phyloP scores from a whole-genome alignment of 2,329 filamentous ascomycete species.

The Colletotrichum graminicola region DNA sequence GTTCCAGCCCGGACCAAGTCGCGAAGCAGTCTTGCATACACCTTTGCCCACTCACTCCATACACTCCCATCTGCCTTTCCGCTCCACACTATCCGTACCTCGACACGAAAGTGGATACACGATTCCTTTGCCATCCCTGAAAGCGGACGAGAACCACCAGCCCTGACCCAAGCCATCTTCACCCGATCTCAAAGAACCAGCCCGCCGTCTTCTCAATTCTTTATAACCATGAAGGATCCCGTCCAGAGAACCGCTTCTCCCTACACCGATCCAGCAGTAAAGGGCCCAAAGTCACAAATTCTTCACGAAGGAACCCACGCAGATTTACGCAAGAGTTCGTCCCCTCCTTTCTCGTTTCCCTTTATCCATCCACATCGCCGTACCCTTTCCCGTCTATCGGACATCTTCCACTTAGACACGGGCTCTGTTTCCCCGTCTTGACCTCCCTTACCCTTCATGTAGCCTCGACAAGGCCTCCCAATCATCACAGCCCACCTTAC shows the following conservation, averaged over 20 bases:
- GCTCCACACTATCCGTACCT: constrained; percentile 1
- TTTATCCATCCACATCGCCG: constrained; percentile 18
- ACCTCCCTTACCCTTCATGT: background rate
- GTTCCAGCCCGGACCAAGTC: constrained; percentile 35
- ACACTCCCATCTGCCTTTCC: constrained; percentile 8
- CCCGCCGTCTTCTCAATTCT: constrained; percentile 31
- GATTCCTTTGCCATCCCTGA: constrained; percentile 38
- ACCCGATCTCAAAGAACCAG: constrained; percentile 31
- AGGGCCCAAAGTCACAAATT: constrained; percentile 56
- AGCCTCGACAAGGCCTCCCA: background rate
- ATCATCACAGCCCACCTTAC: background rate
- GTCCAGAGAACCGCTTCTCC: constrained; percentile 54
- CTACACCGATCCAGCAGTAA: constrained; percentile 54
- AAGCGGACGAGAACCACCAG: constrained; percentile 41
- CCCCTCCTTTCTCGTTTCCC: constrained; percentile 25
- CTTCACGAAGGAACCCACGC: constrained; percentile 50
- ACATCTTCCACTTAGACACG: constrained; percentile 22
- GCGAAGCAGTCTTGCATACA: constrained; percentile 35
- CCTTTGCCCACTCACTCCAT: constrained; percentile 22
- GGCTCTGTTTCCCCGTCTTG: constrained; percentile 45
- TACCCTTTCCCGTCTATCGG: constrained; percentile 3
- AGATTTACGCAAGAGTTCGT: constrained; percentile 59
- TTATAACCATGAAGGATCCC: constrained; percentile 58
- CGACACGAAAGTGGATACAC: constrained; percentile 34
- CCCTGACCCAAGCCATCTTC: constrained; percentile 38